Base-by-base conservation (phyloP, 2,329 filamentous ascomycete species). In the Plectosphaerella plurivora region DNA sequence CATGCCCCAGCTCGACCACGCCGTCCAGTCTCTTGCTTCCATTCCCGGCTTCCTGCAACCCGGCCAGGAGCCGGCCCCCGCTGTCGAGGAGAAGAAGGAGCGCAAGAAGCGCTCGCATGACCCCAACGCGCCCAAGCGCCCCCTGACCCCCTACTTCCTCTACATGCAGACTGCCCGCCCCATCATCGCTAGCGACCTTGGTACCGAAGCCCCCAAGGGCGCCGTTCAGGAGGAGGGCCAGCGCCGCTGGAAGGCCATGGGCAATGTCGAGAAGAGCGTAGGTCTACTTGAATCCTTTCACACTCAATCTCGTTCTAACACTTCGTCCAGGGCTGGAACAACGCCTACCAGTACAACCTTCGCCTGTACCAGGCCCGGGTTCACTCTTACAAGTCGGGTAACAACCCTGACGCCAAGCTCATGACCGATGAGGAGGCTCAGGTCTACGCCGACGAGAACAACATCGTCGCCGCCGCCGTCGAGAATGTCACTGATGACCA, bases 101-200 rank as follows among this genome's bases (percentile, higher is more conserved):
- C 87, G 89, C 71, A 93, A 94, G 81, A 92, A 92, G 78, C 83
- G 86, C 56, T 85, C 84, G 42, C 86, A 89, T 65, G 93, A 97
- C 68, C 92, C 92, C 60, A 96, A 96, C 69, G 92, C 92, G 7
- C 93, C 93, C 55, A 97, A 97, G 82, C 86, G 92, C 49, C 92
- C 93, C 9, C 72, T 97, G 65, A 97, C 93, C 6, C 91, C 93
- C 3, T 97, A 95, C 77, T 96, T 97, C 77, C 77, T 97, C 55
- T 97, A 91, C 76, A 91, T 96, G 79, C 88, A 95, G 69, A 87
- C 88, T 58, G 91, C 91, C 58, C 88, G 94, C 48, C 82, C 86
- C 49, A 87, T 89, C 66, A 94, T 97, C 61, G 87, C 89, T 53
- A 79, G 77, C 35, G 91, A 95, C 61, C 80, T 96, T 11, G 89